Conservation (phyloP, 2,329 filamentous ascomycete species). For the Aspergillus sp. region DNA sequence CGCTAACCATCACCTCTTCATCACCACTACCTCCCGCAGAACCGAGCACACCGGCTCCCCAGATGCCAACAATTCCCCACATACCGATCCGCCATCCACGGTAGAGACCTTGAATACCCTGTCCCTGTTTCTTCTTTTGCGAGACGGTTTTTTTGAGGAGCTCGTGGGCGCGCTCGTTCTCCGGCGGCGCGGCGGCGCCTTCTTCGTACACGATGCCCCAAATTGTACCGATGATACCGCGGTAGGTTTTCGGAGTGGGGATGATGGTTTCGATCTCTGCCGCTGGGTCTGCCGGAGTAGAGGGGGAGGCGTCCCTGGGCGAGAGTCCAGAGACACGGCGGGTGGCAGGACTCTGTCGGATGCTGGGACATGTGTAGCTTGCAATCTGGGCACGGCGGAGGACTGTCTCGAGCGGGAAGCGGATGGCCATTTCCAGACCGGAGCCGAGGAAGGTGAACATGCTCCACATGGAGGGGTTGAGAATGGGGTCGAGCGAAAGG, state of each 20-base stretch:
- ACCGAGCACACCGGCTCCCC: constrained; percentile 44
- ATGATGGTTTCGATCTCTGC: constrained; percentile 64
- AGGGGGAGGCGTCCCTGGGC: constrained; percentile 11
- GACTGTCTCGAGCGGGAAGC: constrained; percentile 86
- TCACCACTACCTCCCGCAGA: constrained; percentile 29
- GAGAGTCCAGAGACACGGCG: constrained; percentile 5
- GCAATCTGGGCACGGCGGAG: constrained; percentile 80
- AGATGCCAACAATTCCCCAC: constrained; percentile 51
- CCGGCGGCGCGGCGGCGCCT: constrained; percentile 48
- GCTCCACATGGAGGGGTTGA: constrained; percentile 75
- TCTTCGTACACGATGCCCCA: constrained; percentile 80
- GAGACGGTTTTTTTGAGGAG: constrained; percentile 33
- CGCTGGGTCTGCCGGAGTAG: constrained; percentile 10
- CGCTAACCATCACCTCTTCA: constrained; percentile 27
- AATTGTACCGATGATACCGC: constrained; percentile 85
- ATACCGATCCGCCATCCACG: constrained; percentile 52
- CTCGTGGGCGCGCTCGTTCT: constrained; percentile 35
- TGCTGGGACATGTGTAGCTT: constrained; percentile 54
- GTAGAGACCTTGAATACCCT: constrained; percentile 51
- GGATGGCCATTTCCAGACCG: constrained; percentile 71
- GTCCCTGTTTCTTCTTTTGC: constrained; percentile 42
- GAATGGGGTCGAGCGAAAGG: constrained; percentile 72
- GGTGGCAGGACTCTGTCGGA: constrained; percentile 22
- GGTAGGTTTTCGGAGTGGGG: constrained; percentile 66
- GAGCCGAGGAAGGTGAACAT: constrained; percentile 75